Conservation (phyloP, 495 filamentous ascomycete species). For the Xylaria longipes region DNA sequence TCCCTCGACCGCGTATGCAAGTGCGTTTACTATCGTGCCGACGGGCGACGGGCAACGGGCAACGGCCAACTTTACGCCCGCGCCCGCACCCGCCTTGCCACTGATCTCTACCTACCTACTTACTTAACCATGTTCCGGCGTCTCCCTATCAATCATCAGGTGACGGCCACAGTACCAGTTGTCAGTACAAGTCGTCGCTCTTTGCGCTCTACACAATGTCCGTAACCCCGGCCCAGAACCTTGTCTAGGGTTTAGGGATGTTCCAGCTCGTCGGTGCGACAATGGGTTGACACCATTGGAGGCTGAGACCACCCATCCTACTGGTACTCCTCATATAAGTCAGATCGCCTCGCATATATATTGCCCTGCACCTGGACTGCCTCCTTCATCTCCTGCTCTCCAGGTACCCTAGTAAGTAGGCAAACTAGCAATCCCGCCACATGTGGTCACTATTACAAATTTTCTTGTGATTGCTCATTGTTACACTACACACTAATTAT, state of each 20-base stretch:
- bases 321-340: slow-evolving; percentile 10
- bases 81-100: not conserved
- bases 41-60: slow-evolving; percentile 4
- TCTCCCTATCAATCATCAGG: not conserved
- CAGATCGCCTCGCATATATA: not conserved
- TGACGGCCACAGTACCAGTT: not conserved
- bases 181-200: not conserved
- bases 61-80: slow-evolving; percentile 5
- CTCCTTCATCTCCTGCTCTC: not conserved
- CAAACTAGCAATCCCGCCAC: not conserved
- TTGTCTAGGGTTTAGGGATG: not conserved
- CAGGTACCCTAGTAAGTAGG: not conserved
- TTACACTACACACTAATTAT: slow-evolving; percentile 17
- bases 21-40: not conserved
- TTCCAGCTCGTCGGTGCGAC: not conserved
- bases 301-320: not conserved
- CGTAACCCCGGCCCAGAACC: not conserved
- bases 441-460: slow-evolving; percentile 21
- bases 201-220: not conserved
- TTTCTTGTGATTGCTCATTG: slow-evolving; percentile 8
- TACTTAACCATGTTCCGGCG: not conserved
- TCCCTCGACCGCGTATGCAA: not conserved
- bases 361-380: not conserved
- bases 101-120: no score
- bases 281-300: not conserved